Evolutionary conservation across 768 basidiomycete species (phyloP), one percentile per base, ranked within the genome.

Genomic region (Leccinum incarnatum): DNA sequence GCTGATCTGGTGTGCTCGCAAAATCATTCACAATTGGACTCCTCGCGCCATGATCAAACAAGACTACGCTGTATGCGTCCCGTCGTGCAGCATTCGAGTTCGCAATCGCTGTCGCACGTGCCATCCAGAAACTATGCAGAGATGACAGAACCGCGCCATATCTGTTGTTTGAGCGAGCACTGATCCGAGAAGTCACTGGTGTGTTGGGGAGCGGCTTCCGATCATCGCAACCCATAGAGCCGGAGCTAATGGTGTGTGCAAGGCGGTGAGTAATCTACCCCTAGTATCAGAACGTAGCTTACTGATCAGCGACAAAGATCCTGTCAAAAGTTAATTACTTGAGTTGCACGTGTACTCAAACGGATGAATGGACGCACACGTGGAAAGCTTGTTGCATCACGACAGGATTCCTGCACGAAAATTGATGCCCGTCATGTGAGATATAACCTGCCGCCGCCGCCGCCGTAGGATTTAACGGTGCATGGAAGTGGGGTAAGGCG

Each of bases 91-190:
- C 67, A 47, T 71, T 69, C 8, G 65, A 55, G 29, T 46, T 57
- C 5, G 62, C 32, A 58, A 77, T 52, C 4, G 79, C 78, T 14
- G 75, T 69, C 9, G 77, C 73, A 3, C 85, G 77, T 0, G 86
- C 78, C 14, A 71, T 60, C 85, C 85, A 87, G 66, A 87, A 87
- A 15, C 74, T 72, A 54, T 83, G 67, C 12, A 86, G 62, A 0
- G 85, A 79, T 0, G 83, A 83, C 37, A 80, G 81, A 0, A 85
- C 86, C 1, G 85, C 83, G 0, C 85, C 85, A 17, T 85, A 75
- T 30, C 85, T 72, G 60, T 87, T 80, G 57, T 83, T 67, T 42
- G 73, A 70, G 0, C 54, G 61, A 12, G 65, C 66, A 5, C 62
- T 55, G 45, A 85, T 83, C 36, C 63, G 65, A n/a, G 67, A 58